These are phyloP conservation scores for Epichloe typhina DNA, from an alignment of 2,329 filamentous ascomycete genomes.

Conservation along the genomic window DNA sequence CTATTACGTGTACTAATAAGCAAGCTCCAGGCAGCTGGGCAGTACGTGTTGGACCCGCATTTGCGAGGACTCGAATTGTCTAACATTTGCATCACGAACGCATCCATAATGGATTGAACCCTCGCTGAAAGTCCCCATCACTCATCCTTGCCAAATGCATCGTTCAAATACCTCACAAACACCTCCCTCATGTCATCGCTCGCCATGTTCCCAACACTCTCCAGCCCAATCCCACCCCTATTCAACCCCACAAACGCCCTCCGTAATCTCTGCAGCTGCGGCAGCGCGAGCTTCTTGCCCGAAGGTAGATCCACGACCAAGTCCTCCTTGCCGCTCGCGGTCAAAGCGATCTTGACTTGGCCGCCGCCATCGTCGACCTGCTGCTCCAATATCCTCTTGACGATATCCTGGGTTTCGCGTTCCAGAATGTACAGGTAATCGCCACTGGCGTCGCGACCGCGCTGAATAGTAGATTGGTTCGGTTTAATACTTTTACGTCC, in stretches of 20 bases:
- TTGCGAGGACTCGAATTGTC: neutral
- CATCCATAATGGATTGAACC: neutral
- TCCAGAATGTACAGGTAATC: slow-evolving; percentile 75
- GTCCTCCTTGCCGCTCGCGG: slow-evolving; percentile 26
- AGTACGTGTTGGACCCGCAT: slow-evolving; percentile 1
- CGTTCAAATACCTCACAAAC: slow-evolving; percentile 55
- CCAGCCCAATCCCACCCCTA: slow-evolving; percentile 50
- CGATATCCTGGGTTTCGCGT: slow-evolving; percentile 62
- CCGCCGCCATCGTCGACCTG: slow-evolving; percentile 55
- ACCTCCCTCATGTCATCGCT: slow-evolving; percentile 44
- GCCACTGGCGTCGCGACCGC: slow-evolving; percentile 47
- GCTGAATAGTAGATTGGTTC: slow-evolving; percentile 60
- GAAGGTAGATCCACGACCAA: slow-evolving; percentile 50
- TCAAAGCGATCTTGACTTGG: slow-evolving; percentile 37
- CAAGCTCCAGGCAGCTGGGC: slow-evolving; percentile 3
- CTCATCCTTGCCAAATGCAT: slow-evolving; percentile 46
- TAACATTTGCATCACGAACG: neutral
- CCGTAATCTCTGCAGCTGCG: slow-evolving; percentile 64
- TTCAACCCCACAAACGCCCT: slow-evolving; percentile 69
- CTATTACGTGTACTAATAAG: neutral
- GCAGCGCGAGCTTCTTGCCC: slow-evolving; percentile 50
- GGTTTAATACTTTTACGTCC: slow-evolving; percentile 52
- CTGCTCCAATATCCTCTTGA: slow-evolving; percentile 55
- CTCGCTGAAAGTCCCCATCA: neutral
- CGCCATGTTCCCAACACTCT: slow-evolving; percentile 39